These are phyloP conservation scores for Cladosporium halotolerans DNA, from an alignment of 2,329 filamentous ascomycete genomes.

Conservation along the genomic window DNA sequence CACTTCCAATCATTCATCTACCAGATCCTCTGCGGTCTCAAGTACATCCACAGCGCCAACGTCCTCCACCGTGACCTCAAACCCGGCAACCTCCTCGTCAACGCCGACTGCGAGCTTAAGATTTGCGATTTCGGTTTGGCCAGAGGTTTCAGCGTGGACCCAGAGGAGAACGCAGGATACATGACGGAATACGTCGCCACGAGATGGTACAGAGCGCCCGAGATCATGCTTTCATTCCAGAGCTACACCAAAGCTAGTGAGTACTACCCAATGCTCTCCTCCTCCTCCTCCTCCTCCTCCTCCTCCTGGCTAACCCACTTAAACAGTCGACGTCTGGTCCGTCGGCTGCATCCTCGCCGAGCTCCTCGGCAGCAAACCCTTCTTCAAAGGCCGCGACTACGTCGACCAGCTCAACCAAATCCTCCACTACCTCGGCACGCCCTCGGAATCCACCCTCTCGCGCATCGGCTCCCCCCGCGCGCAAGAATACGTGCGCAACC, in stretches of 20 bases:
- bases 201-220: conserved; percentile 95
- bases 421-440: conserved; percentile 92
- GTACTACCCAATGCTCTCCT: conserved; percentile 37
- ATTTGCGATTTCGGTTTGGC: conserved; percentile 98
- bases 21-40: conserved; percentile 92
- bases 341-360: conserved; percentile 97
- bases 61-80: conserved; percentile 96
- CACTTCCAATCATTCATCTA: conserved; percentile 99
- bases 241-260: conserved; percentile 99
- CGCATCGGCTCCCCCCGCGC: conserved; percentile 93
- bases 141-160: conserved; percentile 92
- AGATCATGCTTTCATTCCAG: conserved; percentile 99
- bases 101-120: conserved; percentile 98
- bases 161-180: conserved; percentile 96
- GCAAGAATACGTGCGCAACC: conserved; percentile 95
- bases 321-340: conserved; percentile 92
- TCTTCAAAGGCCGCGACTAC: conserved; percentile 99
- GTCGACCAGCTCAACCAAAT: conserved; percentile 99
- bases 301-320: too few relatives aligned
- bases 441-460: conserved; percentile 86
- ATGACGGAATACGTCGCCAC: conserved; percentile 99
- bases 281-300: neutral
- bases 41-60: conserved; percentile 99
- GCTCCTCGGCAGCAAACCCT: conserved; percentile 88
- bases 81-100: conserved; percentile 93